A percentile compares a stretch with the other conserved stretches of the same genome.
These are phyloP conservation scores for Extremus antarcticus DNA, from an alignment of 495 filamentous ascomycete genomes.

Conservation along the genomic window DNA sequence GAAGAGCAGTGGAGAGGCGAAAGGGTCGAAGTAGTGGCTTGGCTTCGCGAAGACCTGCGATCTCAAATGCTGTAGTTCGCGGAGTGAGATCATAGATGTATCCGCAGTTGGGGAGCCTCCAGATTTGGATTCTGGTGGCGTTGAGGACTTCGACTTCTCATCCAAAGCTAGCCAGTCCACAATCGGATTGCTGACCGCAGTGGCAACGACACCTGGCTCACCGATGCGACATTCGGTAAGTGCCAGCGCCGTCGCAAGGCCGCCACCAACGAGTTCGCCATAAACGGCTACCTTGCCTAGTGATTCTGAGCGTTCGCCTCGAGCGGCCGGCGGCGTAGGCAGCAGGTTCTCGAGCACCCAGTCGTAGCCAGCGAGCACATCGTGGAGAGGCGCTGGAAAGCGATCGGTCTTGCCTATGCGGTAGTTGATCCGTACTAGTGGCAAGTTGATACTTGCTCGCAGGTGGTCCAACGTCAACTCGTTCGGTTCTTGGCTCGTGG, in stretches of 20 bases:
- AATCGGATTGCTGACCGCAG: constrained; percentile 33
- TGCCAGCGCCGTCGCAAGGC: constrained; percentile 46
- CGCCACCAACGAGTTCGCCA: constrained; percentile 46
- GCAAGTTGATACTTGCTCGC: constrained; percentile 5
- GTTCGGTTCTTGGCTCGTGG: constrained; percentile 2
- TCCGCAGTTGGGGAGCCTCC: too few relatives aligned
- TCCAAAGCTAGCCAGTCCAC: constrained; percentile 30
- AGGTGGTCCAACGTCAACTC: constrained; percentile 11
- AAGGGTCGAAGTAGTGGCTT: constrained; percentile 45
- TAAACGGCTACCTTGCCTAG: constrained; percentile 34
- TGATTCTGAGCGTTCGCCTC: constrained; percentile 5
- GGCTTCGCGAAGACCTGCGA: constrained; percentile 38
- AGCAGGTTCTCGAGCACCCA: constrained; percentile 33
- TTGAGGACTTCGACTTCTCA: too few relatives aligned
- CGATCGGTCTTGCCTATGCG: constrained; percentile 15
- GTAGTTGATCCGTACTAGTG: constrained; percentile 30
- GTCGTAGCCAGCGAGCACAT: constrained; percentile 34
- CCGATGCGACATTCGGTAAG: constrained; percentile 43
- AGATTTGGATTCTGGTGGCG: too few relatives aligned
- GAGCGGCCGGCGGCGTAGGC: constrained; percentile 6
- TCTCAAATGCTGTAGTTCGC: constrained; percentile 30
- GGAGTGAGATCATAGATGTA: neutral
- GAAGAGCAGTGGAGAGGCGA: constrained; percentile 49
- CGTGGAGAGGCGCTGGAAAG: constrained; percentile 35
- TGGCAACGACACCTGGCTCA: constrained; percentile 27